Evolutionary conservation across 2,329 filamentous ascomycete genomes (phyloP).

Genomic region (Sporothrix variecibatus): DNA sequence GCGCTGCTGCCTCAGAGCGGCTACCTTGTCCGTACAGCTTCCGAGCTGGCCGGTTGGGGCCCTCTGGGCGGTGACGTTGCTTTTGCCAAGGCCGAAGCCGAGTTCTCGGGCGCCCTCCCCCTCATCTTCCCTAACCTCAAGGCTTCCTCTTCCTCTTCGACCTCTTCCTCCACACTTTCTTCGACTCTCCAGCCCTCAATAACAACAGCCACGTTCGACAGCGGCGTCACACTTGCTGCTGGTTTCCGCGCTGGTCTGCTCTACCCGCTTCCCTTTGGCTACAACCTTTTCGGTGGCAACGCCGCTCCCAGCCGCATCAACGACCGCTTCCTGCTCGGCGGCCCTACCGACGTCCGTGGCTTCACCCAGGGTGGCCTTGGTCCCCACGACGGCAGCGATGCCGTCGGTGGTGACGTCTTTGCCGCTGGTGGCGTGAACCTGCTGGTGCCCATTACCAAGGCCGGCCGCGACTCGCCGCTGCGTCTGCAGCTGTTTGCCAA

Average conservation of each 20-base stretch:
- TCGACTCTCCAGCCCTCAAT: background rate
- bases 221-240: conserved; percentile 78
- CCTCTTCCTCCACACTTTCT: background rate
- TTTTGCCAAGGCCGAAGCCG: conserved; percentile 91
- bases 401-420: conserved; percentile 88
- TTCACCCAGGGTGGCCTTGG: conserved; percentile 90
- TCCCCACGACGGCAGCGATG: conserved; percentile 80
- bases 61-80: conserved; percentile 83
- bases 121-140: conserved; percentile 61
- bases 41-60: conserved; percentile 86
- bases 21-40: conserved; percentile 74
- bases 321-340: conserved; percentile 92
- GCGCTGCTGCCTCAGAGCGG: conserved; percentile 81
- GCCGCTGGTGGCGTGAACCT: conserved; percentile 86
- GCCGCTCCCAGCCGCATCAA: conserved; percentile 77
- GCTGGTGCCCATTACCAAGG: conserved; percentile 78
- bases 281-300: conserved; percentile 48
- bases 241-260: conserved; percentile 80
- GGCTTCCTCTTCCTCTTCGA: background rate
- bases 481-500: conserved; percentile 91
- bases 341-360: conserved; percentile 90
- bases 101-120: conserved; percentile 74
- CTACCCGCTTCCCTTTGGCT: conserved; percentile 73
- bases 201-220: conserved; percentile 44
- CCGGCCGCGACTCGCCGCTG: conserved; percentile 80